A percentile compares a stretch with the other conserved stretches of the same genome.
Conservation (phyloP, 1,284 basidiomycete genomes). For the Pisolithus thermaeus region DNA sequence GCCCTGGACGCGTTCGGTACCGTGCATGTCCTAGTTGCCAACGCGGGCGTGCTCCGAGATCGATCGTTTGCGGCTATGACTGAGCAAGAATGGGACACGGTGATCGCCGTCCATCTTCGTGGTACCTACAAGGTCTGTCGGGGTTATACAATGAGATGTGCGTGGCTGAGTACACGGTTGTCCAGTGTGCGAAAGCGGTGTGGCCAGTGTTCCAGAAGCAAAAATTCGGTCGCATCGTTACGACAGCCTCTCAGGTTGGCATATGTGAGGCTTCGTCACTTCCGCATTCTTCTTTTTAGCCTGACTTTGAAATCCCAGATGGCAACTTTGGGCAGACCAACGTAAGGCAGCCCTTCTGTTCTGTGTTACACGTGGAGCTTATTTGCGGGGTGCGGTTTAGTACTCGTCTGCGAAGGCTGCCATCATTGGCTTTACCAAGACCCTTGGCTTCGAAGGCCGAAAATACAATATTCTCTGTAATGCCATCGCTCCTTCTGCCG, state of each 20-base stretch:
- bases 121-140: slow-evolving; percentile 60
- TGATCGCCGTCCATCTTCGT: slow-evolving; percentile 85
- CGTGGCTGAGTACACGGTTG: slow-evolving; percentile 3
- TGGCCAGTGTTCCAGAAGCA: slow-evolving; percentile 98
- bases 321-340: slow-evolving; percentile 95
- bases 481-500: slow-evolving; percentile 84
- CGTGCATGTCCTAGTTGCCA: slow-evolving; percentile 88
- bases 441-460: slow-evolving; percentile 88
- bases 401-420: slow-evolving; percentile 94
- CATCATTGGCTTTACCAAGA: slow-evolving; percentile 86
- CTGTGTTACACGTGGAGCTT: not conserved
- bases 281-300: slow-evolving; percentile 1
- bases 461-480: slow-evolving; percentile 91
- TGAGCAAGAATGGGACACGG: slow-evolving; percentile 92
- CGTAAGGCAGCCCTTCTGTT: slow-evolving; percentile 33
- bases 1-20: slow-evolving; percentile 86
- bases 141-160: not conserved
- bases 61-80: slow-evolving; percentile 89
- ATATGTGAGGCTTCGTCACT: slow-evolving; percentile 57
- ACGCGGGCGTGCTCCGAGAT: slow-evolving; percentile 91
- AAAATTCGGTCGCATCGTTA: slow-evolving; percentile 94
- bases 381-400: slow-evolving; percentile 29
- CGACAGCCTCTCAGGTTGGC: slow-evolving; percentile 89
- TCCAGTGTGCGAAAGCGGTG: slow-evolving; percentile 83
- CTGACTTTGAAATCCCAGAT: slow-evolving; percentile 39